These are phyloP conservation scores for Phoma herbarum DNA, from an alignment of 2,329 filamentous ascomycete genomes.

Conservation along the genomic window DNA sequence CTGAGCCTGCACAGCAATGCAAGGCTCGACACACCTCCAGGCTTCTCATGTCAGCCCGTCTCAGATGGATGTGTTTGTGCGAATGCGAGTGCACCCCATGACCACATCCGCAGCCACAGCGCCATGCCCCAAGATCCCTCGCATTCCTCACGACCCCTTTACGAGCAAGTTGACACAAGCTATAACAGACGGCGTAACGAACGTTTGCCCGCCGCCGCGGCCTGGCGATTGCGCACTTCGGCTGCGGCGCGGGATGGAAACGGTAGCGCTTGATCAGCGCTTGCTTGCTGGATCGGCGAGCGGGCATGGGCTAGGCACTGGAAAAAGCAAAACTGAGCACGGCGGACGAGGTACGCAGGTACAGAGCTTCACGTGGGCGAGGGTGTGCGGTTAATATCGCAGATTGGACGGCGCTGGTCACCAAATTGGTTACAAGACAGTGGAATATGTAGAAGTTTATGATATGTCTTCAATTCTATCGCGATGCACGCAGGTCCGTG, in stretches of 20 bases:
- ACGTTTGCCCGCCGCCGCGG: conserved; percentile 17
- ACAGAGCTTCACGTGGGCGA: conserved; percentile 12
- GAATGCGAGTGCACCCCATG: background rate
- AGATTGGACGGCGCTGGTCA: background rate
- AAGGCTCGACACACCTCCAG: conserved; percentile 3
- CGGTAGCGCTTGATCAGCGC: conserved; percentile 3
- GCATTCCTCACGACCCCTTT: background rate
- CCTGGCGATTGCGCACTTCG: background rate
- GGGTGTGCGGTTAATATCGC: background rate
- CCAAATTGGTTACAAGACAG: conserved; percentile 1
- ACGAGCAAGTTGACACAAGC: background rate
- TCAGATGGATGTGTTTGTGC: no score
- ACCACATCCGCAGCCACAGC: background rate
- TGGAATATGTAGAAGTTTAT: background rate
- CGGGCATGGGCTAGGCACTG: conserved; percentile 1
- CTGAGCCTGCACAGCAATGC: background rate
- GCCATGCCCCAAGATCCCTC: conserved; percentile 7
- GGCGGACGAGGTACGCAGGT: conserved; percentile 10
- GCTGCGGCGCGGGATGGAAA: conserved; percentile 6
- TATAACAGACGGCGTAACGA: conserved; percentile 6
- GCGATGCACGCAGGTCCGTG: background rate
- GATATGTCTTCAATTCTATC: background rate
- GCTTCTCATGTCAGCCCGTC: background rate
- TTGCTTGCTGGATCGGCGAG: conserved; percentile 6
- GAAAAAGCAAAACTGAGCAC: conserved; percentile 15